Evolutionary conservation across 257 asterid species (phyloP).

Genomic region (Nyctanthes arbortristis): DNA sequence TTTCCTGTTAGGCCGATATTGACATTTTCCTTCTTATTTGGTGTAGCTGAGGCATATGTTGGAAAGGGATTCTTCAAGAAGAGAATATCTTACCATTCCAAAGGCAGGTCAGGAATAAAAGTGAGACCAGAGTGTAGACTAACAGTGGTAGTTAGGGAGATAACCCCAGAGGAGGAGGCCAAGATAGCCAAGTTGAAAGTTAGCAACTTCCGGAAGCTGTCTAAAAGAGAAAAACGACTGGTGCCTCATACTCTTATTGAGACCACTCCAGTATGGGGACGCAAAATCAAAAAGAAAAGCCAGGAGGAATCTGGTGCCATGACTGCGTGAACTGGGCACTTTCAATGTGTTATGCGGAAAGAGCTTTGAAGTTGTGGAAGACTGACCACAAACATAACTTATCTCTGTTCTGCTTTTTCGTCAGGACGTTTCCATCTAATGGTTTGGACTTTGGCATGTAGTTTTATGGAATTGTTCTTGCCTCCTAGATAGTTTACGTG

Average conservation of each 20-base stretch:
- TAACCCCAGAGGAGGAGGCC: constrained; percentile 88
- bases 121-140: constrained; percentile 79
- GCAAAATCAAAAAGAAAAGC: constrained; percentile 52
- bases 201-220: constrained; percentile 65
- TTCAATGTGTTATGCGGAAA: not conserved
- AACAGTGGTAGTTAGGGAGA: constrained; percentile 83
- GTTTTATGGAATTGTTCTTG: too few relatives aligned
- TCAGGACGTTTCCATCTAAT: too few relatives aligned
- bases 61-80: constrained; percentile 82
- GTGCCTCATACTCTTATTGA: constrained; percentile 90
- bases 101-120: constrained; percentile 62
- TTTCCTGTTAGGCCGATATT: constrained; percentile 6
- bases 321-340: constrained; percentile 32
- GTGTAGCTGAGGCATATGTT: constrained; percentile 87
- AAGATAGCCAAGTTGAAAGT: constrained; percentile 87
- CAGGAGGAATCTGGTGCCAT: constrained; percentile 26
- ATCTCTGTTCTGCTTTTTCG: too few relatives aligned
- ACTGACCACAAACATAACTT: too few relatives aligned
- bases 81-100: constrained; percentile 73
- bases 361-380: not conserved
- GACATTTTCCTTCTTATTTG: constrained; percentile 4
- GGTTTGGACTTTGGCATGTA: too few relatives aligned
- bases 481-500: too few relatives aligned
- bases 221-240: constrained; percentile 69
- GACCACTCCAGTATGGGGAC: constrained; percentile 87